Evolutionary conservation across 2,329 filamentous ascomycete genomes (phyloP), one percentile per base, ranked within the genome.

Genomic region (Podosphaera xanthii): DNA sequence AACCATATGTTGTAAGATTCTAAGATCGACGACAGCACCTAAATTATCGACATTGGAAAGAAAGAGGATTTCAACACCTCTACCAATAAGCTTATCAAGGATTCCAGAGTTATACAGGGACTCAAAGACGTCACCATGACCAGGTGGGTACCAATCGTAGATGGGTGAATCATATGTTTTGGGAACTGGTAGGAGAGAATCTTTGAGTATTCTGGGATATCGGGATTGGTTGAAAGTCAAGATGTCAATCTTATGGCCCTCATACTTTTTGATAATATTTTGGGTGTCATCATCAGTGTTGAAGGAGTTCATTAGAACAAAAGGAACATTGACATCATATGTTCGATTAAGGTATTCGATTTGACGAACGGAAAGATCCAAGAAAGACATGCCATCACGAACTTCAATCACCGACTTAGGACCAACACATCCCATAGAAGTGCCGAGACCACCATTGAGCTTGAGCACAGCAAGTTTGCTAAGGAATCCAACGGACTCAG

Each of bases 251-350:
- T 96, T 96, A 82, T 98, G 92, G 64, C 92, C 92, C 77, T 98
- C 91, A 76, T 97, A 98, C 79, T 98, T 98, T 83, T 98, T 98
- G 79, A 98, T 98, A 75, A 98, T 98, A 74, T 88, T 89, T 63
- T 90, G 89, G 58, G 92, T 98, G 71, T 98, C 92, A 69, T 91
- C 82, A 72, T 98, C 90, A 71, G 92, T 98, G 82, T 98, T 98
- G 86, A 98, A 98, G 59, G 92, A 97, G 84, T 98, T 98, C 92
- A 98, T 98, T 68, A 98, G 84, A 66, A 98, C 83, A 74, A 98
- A 96, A 56, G 92, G 92, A 40, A 98, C 92, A 71, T 96, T 97
- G 73, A 94, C 88, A 67, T 86, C 81, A 77, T 96, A 97, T 64
- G 89, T 97, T 73, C 90, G 86, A 84, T 98, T 98, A 67, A 98